Conservation (phyloP, 1,139 yeast species). For the Zygoascus meyerae region DNA sequence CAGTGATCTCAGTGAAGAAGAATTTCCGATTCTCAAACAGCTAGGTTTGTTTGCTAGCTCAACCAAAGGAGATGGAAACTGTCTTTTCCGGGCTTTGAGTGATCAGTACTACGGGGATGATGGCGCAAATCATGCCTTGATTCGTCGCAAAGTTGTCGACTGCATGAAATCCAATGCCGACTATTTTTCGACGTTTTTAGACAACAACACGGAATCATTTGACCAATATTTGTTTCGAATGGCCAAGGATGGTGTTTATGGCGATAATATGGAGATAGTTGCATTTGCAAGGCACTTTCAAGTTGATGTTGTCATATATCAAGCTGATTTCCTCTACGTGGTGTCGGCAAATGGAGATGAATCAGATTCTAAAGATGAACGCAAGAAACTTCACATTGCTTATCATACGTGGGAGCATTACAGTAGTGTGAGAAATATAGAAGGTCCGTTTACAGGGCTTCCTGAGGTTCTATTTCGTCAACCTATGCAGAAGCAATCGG, state of each 20-base stretch:
- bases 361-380: neutral
- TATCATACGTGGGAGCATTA: slow-evolving; percentile 42
- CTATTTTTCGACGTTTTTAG: slow-evolving; percentile 31
- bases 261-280: slow-evolving; percentile 40
- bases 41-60: slow-evolving; percentile 36
- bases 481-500: slow-evolving; percentile 9
- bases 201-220: slow-evolving; percentile 31
- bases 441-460: slow-evolving; percentile 36
- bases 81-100: slow-evolving; percentile 39
- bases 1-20: slow-evolving; percentile 19
- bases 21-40: slow-evolving; percentile 34
- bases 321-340: slow-evolving; percentile 34
- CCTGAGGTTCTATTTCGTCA: slow-evolving; percentile 28
- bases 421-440: slow-evolving; percentile 35
- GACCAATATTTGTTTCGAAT: slow-evolving; percentile 33
- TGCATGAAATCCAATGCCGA: slow-evolving; percentile 31
- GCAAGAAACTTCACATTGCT: slow-evolving; percentile 33
- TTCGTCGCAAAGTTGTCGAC: slow-evolving; percentile 32
- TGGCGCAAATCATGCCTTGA: slow-evolving; percentile 27
- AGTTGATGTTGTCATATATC: slow-evolving; percentile 35
- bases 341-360: slow-evolving; percentile 21
- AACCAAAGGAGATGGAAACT: slow-evolving; percentile 40
- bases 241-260: slow-evolving; percentile 38
- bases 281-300: slow-evolving; percentile 35
- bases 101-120: slow-evolving; percentile 39